These are phyloP conservation scores for Pythium sp. DNA, from an alignment of 352 stramenopile species.

Conservation along the genomic window DNA sequence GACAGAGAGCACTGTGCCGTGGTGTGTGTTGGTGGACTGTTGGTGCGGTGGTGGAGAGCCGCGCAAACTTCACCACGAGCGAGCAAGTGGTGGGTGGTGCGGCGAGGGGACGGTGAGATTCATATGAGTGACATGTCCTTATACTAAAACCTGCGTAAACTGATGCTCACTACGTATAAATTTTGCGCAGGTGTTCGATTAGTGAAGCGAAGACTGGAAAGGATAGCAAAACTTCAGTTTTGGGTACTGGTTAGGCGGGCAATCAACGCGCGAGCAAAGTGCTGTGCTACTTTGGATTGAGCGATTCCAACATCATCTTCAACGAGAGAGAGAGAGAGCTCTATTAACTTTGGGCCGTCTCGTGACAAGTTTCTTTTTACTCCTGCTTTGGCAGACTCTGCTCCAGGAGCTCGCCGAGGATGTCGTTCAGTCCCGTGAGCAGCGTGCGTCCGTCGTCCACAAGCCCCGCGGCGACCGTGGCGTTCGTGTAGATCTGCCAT, in stretches of 20 bases:
- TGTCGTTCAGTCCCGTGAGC: constrained; percentile 95
- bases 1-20: not conserved
- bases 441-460: constrained; percentile 97
- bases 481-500: constrained; percentile 97
- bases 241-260: too few species aligned
- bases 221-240: too few species aligned
- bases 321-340: not conserved
- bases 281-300: not conserved
- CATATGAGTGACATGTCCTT: not conserved
- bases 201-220: not conserved
- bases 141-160: not conserved
- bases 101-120: not conserved
- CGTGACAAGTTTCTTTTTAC: constrained; percentile 15
- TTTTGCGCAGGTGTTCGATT: not conserved
- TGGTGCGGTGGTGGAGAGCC: constrained; percentile 12
- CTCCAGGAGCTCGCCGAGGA: constrained; percentile 87
- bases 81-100: not conserved
- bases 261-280: too few species aligned
- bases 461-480: constrained; percentile 96
- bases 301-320: not conserved
- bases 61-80: constrained; percentile 1
- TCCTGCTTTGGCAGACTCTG: constrained; percentile 59
- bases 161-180: not conserved
- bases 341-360: not conserved
- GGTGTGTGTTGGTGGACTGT: not conserved